Conservation (phyloP, 768 basidiomycete genomes). For the Rhizopogon sp. region DNA sequence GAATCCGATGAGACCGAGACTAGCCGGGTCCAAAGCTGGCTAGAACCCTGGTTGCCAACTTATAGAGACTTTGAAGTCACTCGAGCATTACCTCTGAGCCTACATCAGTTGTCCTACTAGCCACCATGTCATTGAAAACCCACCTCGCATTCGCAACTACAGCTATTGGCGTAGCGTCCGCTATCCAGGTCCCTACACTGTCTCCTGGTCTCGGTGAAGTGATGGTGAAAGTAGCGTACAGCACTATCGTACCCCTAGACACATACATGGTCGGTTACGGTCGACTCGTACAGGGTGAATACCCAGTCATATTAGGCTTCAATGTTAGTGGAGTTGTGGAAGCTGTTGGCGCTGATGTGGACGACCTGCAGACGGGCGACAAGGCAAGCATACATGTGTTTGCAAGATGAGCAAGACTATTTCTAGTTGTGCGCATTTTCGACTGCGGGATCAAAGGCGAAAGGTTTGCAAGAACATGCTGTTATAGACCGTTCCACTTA, state of each 20-base stretch:
- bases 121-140: conserved; percentile 12
- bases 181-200: conserved; percentile 30
- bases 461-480: conserved; percentile 34
- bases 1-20: too few relatives aligned
- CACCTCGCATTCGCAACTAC: conserved; percentile 39
- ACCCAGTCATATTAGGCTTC: conserved; percentile 34
- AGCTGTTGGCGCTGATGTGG: conserved; percentile 30
- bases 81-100: neutral
- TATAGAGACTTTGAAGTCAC: too few relatives aligned
- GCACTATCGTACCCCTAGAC: conserved; percentile 37
- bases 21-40: too few relatives aligned
- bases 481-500: conserved; percentile 24
- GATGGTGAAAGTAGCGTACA: conserved; percentile 36
- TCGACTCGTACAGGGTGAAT: conserved; percentile 18
- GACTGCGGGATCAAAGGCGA: conserved; percentile 18
- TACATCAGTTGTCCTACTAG: neutral
- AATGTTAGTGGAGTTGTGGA: conserved; percentile 34
- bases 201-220: conserved; percentile 33
- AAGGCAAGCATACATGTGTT: conserved; percentile 21
- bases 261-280: conserved; percentile 34
- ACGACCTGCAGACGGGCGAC: conserved; percentile 33
- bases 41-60: too few relatives aligned
- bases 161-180: conserved; percentile 30
- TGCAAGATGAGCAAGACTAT: neutral
- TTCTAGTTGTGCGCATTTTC: conserved; percentile 25